Conservation (phyloP, 164 flowering plant species). For the Aristolochia californica region DNA sequence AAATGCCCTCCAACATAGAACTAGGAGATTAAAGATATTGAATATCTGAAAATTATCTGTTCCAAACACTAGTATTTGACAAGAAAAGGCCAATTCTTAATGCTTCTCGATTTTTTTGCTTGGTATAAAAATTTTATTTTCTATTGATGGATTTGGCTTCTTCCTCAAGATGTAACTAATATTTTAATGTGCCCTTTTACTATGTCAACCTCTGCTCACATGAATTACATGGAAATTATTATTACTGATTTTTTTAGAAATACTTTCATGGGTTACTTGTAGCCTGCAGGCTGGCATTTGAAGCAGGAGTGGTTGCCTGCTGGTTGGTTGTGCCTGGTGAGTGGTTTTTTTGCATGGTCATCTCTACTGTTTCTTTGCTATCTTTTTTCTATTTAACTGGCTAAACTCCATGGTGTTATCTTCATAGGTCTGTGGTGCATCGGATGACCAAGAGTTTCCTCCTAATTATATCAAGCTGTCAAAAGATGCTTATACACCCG, state of each 20-base stretch:
- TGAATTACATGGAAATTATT: too few relatives aligned
- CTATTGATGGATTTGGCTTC: background rate
- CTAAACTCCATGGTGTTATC: background rate
- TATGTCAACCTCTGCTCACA: too few relatives aligned
- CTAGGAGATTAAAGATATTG: too few relatives aligned
- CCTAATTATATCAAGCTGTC: slow-evolving; percentile 74
- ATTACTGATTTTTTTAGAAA: background rate
- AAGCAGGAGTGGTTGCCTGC: slow-evolving; percentile 68
- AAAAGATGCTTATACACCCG: slow-evolving; percentile 90
- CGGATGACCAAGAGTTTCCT: slow-evolving; percentile 75
- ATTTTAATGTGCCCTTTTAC: background rate
- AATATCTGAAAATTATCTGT: too few relatives aligned
- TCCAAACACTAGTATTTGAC: too few relatives aligned
- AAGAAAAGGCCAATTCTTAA: too few relatives aligned
- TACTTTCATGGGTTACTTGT: slow-evolving; percentile 15
- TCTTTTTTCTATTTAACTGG: background rate
- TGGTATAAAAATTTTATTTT: background rate
- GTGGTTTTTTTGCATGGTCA: background rate
- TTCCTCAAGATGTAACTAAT: background rate
- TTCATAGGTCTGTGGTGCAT: slow-evolving; percentile 86
- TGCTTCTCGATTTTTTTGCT: too few relatives aligned
- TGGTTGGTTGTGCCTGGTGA: slow-evolving; percentile 94
- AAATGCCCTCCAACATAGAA: too few relatives aligned
- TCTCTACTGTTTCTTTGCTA: too few relatives aligned
- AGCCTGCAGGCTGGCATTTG: slow-evolving; percentile 92